A percentile compares a stretch with the other conserved stretches of the same genome.
phyloP scores from a whole-genome alignment of 768 basidiomycete species.

The Amanita brunnescens region DNA sequence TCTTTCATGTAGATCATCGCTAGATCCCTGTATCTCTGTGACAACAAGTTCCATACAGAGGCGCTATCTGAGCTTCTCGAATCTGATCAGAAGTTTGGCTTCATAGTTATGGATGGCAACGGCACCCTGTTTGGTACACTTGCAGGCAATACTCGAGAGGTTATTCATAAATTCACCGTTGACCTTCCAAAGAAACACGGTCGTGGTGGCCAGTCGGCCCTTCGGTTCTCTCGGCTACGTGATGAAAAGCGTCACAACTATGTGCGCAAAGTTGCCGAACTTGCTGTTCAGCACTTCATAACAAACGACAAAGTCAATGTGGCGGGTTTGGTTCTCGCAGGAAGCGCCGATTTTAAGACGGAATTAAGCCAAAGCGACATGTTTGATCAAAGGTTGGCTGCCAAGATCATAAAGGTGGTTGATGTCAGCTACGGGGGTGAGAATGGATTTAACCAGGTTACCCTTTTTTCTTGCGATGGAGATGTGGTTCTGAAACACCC shows the following conservation, averaged over 20 bases:
- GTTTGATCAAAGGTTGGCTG: conserved; percentile 81
- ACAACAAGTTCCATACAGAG: conserved; percentile 99
- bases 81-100: conserved; percentile 95
- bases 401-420: conserved; percentile 96
- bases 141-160: conserved; percentile 93
- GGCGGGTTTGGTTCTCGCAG: conserved; percentile 90
- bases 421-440: conserved; percentile 99
- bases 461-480: conserved; percentile 12
- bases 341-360: conserved; percentile 98
- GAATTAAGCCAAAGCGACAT: conserved; percentile 94
- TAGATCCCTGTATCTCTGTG: conserved; percentile 96
- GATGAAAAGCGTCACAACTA: conserved; percentile 99
- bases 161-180: conserved; percentile 97
- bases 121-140: conserved; percentile 94
- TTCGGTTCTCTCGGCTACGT: conserved; percentile 98
- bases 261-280: conserved; percentile 96
- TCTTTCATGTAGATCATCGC: conserved; percentile 5
- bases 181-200: conserved; percentile 99
- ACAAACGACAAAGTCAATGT: conserved; percentile 98
- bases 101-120: conserved; percentile 99
- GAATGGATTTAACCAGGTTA: conserved; percentile 98
- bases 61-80: conserved; percentile 94
- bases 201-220: conserved; percentile 98
- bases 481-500: neutral
- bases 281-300: conserved; percentile 96